Conservation (phyloP, 2,329 filamentous ascomycete genomes). For the Botrytis medusae region DNA sequence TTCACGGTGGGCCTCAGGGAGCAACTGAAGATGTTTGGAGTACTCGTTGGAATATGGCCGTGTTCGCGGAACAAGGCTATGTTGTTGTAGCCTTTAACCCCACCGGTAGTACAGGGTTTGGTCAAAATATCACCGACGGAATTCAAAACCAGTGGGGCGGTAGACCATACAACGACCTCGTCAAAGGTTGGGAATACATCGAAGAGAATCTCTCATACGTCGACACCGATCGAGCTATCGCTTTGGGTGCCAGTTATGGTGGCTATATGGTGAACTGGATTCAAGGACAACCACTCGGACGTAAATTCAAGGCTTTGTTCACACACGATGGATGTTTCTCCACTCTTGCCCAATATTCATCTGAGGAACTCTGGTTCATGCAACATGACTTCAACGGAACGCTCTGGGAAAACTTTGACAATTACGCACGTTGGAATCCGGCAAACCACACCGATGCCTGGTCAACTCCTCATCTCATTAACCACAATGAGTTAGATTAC, state of each 20-base stretch:
- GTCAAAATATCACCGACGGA: constrained; percentile 65
- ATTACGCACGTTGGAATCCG: constrained; percentile 68
- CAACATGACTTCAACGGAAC: constrained; percentile 63
- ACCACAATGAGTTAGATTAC: constrained; percentile 87
- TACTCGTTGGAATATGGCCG: constrained; percentile 78
- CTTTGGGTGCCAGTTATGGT: constrained; percentile 69
- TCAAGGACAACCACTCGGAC: constrained; percentile 76
- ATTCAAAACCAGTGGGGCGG: constrained; percentile 47
- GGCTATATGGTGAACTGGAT: constrained; percentile 86
- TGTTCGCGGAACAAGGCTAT: constrained; percentile 84
- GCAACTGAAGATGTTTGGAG: constrained; percentile 75
- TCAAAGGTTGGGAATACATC: constrained; percentile 71
- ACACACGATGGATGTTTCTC: constrained; percentile 21
- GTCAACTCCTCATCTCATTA: constrained; percentile 80
- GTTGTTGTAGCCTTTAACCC: constrained; percentile 76
- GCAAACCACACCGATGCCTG: constrained; percentile 63
- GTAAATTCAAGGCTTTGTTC: constrained; percentile 68
- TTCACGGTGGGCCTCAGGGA: constrained; percentile 79
- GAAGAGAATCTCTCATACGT: constrained; percentile 61
- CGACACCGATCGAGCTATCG: constrained; percentile 66
- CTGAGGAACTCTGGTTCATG: constrained; percentile 66
- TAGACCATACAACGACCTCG: constrained; percentile 73
- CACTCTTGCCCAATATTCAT: constrained; percentile 51
- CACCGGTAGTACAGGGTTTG: constrained; percentile 74
- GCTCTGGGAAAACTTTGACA: constrained; percentile 58